These are phyloP conservation scores for Globisporangium megalacanthum DNA, from an alignment of 352 stramenopile genomes.

Conservation along the genomic window DNA sequence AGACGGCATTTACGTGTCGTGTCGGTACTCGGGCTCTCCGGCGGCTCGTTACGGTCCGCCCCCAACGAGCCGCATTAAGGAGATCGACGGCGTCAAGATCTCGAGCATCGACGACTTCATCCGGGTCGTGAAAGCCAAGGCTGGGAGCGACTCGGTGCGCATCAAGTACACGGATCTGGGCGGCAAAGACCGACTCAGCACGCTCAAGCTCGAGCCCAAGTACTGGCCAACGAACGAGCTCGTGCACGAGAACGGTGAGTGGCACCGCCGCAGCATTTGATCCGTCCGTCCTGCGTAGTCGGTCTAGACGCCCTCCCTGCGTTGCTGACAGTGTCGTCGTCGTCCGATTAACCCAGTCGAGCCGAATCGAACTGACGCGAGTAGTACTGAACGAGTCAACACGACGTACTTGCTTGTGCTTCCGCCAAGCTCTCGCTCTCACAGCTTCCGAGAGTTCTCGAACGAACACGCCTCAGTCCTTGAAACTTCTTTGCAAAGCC, in stretches of 20 bases:
- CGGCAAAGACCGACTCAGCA: conserved; percentile 82
- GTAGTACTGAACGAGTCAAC: too few species aligned
- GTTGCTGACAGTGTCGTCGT: neutral
- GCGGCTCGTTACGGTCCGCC: conserved; percentile 85
- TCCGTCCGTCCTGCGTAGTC: neutral
- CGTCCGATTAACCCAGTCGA: neutral
- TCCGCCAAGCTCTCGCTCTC: too few species aligned
- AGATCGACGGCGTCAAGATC: conserved; percentile 87
- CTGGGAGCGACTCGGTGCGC: conserved; percentile 66
- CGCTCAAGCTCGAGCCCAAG: conserved; percentile 85
- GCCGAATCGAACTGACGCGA: too few species aligned
- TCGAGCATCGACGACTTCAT: conserved; percentile 88
- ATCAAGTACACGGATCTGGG: conserved; percentile 89
- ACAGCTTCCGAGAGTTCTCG: too few species aligned
- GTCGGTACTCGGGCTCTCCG: conserved; percentile 82
- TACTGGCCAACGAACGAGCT: conserved; percentile 90
- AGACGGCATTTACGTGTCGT: conserved; percentile 85
- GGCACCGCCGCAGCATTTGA: conserved; percentile 54
- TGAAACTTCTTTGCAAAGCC: too few species aligned
- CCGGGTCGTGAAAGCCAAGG: conserved; percentile 57
- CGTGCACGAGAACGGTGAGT: conserved; percentile 69
- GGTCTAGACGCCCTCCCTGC: neutral
- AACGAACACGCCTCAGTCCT: too few species aligned
- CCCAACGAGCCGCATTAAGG: conserved; percentile 86
- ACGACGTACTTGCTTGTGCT: too few species aligned